Base-by-base conservation (phyloP, 2,329 filamentous ascomycete species). In the Sporothrix mexicana region DNA sequence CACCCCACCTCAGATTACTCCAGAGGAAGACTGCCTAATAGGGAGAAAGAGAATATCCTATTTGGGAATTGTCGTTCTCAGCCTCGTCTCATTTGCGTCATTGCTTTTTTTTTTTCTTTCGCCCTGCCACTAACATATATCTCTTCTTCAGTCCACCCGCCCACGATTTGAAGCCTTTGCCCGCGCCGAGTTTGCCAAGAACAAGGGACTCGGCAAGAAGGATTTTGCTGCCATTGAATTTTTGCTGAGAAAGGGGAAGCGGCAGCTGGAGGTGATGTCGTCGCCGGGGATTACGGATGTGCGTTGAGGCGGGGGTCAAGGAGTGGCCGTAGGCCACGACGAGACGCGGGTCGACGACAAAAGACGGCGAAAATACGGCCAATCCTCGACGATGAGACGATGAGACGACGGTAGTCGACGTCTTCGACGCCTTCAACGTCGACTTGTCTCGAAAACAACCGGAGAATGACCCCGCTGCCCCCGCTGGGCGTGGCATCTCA, bases 221-320 rank as follows among this genome's bases (percentile, higher is more conserved):
- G 94, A 97, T 79, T 97, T 97, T 81, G 85, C 87, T 17, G 91
- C 94, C 6, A 91, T 98, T 73, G 95, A 98, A 81, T 96, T 93
- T 80, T 84, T 97, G 47, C 80, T 98, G 69, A 88, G 95, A 74
- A 95, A 93, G 80, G 95, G 95, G 25, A 87, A 88, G 55, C 88
- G 93, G 61, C 94, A 97, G 80, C 84, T 98, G 20, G 93, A 97
- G 75, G 88, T 90, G 62, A 95, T 96, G 82, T 89, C 91, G n/a
- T 88, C 91, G 6, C 90, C 92, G 36, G 92, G 91, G 2, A 94
- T 97, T 78, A 93, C 90, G 78, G 93, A 96, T 80, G 91, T 97
- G 74, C 83, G 82, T 75, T 85, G 53, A 53, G 15, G n/a, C n/a
- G n/a, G n/a, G 12, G n/a, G 53, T 12, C 53, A 20, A 47, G 61